Conservation (phyloP, 306 rosid species). For the Quillaja saponaria region DNA sequence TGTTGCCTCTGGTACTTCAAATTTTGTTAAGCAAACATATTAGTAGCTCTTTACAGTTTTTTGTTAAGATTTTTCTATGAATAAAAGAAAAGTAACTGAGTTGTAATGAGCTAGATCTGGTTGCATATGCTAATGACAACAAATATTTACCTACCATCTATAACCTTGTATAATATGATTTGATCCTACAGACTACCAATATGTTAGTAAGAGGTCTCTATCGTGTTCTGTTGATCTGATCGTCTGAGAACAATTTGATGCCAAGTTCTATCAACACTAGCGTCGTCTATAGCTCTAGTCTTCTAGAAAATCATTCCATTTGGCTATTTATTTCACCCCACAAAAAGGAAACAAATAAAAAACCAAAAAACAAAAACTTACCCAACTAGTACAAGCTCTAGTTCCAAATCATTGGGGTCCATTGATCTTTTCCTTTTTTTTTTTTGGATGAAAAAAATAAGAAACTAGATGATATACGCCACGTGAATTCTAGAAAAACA, state of each 20-base stretch:
- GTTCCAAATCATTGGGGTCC: too few relatives aligned
- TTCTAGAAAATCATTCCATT: too few relatives aligned
- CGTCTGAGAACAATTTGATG: constrained; percentile 27
- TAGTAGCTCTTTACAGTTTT: too few relatives aligned
- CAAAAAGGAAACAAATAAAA: too few relatives aligned
- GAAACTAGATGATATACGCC: too few relatives aligned
- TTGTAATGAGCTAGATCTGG: not conserved
- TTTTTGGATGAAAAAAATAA: too few relatives aligned
- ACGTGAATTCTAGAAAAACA: too few relatives aligned
- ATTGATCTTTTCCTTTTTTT: too few relatives aligned
- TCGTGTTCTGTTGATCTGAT: constrained; percentile 41
- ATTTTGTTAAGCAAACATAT: too few relatives aligned
- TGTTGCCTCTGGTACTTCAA: not conserved
- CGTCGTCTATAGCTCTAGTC: constrained; percentile 28
- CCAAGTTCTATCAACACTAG: constrained; percentile 24
- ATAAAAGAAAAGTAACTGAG: not conserved
- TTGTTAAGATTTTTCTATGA: not conserved
- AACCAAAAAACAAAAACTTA: too few relatives aligned
- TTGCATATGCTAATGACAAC: constrained; percentile 29
- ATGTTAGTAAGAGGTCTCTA: constrained; percentile 30
- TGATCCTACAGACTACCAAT: constrained; percentile 29
- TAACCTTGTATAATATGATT: not conserved
- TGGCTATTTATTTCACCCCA: too few relatives aligned
- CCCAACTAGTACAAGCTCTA: too few relatives aligned
- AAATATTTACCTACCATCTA: constrained; percentile 19